Conservation (phyloP, 352 stramenopile genomes). For the Achlya hypogyna region DNA sequence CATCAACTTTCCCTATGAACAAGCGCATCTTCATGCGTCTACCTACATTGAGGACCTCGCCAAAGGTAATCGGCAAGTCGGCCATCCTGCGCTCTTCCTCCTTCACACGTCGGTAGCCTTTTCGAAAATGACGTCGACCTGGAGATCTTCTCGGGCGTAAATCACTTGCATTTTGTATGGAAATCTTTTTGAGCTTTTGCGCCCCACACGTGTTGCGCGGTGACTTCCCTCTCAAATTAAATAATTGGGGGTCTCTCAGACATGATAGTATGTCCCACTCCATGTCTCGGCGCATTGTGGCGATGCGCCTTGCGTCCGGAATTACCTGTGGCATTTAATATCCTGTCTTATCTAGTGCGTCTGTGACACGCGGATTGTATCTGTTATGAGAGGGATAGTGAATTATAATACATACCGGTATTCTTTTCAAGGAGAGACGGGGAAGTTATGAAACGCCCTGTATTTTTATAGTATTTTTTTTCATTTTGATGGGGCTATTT, state of each 20-base stretch:
- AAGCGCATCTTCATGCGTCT: too few relatives aligned
- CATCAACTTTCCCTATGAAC: neutral
- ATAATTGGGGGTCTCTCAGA: neutral
- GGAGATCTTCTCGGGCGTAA: constrained; percentile 6
- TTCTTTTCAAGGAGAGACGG: too few relatives aligned
- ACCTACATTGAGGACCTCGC: constrained; percentile 86
- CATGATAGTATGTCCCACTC: neutral
- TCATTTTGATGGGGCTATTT: neutral
- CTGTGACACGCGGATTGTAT: neutral
- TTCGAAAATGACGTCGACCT: constrained; percentile 22
- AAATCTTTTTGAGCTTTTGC: neutral
- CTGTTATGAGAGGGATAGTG: neutral
- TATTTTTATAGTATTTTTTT: neutral
- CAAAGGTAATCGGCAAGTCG: constrained; percentile 84
- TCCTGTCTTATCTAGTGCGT: neutral
- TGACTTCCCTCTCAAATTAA: constrained; percentile 7
- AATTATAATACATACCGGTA: too few relatives aligned
- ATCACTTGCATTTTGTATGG: neutral
- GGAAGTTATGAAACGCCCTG: constrained; percentile 14
- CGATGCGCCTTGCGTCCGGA: neutral
- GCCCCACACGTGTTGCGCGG: neutral
- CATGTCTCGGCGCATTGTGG: too few relatives aligned
- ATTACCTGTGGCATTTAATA: neutral
- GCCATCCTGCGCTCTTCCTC: constrained; percentile 3
- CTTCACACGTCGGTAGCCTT: constrained; percentile 18